Evolutionary conservation across 495 filamentous ascomycete genomes (phyloP), one percentile per base, ranked within the genome.

Genomic region (Aspergillus mulundensis): DNA sequence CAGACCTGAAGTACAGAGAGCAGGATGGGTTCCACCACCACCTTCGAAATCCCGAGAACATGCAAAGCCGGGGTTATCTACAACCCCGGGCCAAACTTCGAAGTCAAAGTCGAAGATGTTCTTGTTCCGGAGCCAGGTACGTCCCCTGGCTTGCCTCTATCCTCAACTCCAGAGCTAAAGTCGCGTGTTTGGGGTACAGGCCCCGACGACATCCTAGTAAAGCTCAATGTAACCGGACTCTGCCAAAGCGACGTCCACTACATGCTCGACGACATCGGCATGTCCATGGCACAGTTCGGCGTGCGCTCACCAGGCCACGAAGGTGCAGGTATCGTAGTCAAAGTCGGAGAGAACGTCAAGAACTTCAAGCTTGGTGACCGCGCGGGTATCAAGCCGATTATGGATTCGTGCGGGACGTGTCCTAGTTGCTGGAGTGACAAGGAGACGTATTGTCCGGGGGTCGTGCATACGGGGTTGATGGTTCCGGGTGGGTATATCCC

Each of bases 351-450:
- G 20, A 75, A 78, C 15, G 78, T 82, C 24, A 81, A 73, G 55
- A 76, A 68, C 36, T 77, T 83, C 57, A 78, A 81, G 43, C 55
- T 81, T 3, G 85, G 85, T 20, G 82, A 85, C 60, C 71, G 83
- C 15, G 84, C 74, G 5, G 84, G 84, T 11, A 72, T 82, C 53
- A 84, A 83, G 56, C 84, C 80, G 28, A 65, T 82, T 18, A 68
- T 70, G 54, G 72, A 81, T 61, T 75, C 76, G 11, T 84, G 82
- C 54, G 75, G 77, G 4, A 57, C 64, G 40, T 84, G 82, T 64
- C 66, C 72, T 39, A 58, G 70, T 19, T 84, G 80, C 64, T 74
- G 70, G 65, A 60, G 57, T 40, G 70, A 69, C 23, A 73, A 73
- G 49, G 77, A 80, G 46, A 71, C 65, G 0, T 75, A 77, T 46